Evolutionary conservation across 768 basidiomycete species (phyloP).

Genomic region (Tricholoma sp.): DNA sequence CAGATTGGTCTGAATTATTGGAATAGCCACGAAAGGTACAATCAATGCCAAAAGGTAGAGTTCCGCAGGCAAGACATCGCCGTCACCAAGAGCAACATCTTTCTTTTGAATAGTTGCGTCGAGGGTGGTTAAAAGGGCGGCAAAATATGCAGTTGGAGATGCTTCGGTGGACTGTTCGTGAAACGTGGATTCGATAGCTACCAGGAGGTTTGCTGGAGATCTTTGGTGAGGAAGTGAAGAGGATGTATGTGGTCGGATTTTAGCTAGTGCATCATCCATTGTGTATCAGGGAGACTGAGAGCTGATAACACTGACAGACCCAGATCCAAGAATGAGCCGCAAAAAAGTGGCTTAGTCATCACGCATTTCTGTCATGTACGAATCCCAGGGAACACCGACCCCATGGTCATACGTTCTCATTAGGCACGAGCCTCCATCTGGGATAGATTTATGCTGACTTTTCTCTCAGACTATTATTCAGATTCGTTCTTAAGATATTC

Average conservation of each 20-base stretch:
- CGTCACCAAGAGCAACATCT: slow-evolving; percentile 47
- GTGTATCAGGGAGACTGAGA: neutral
- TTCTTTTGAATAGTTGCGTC: slow-evolving; percentile 70
- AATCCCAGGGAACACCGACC: slow-evolving; percentile 27
- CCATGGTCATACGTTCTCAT: slow-evolving; percentile 67
- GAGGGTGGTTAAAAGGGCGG: slow-evolving; percentile 81
- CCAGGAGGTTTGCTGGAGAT: slow-evolving; percentile 78
- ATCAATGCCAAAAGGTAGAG: slow-evolving; percentile 82
- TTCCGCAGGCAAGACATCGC: slow-evolving; percentile 76
- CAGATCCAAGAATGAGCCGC: neutral
- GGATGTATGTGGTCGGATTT: slow-evolving; percentile 81
- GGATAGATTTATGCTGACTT: neutral
- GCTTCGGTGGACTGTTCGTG: slow-evolving; percentile 62
- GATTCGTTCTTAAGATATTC: slow-evolving; percentile 85
- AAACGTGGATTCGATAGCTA: slow-evolving; percentile 79
- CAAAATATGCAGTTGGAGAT: slow-evolving; percentile 90
- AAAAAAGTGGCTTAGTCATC: slow-evolving; percentile 28
- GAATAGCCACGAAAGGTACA: slow-evolving; percentile 68
- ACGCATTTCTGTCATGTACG: neutral
- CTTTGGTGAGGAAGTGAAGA: slow-evolving; percentile 86
- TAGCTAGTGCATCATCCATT: slow-evolving; percentile 69
- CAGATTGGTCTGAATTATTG: slow-evolving; percentile 77
- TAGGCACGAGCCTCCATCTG: slow-evolving; percentile 36
- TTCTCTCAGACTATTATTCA: slow-evolving; percentile 54
- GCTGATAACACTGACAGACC: neutral